phyloP scores from a whole-genome alignment of 257 asterid genomes.

The Gentiana dahurica region DNA sequence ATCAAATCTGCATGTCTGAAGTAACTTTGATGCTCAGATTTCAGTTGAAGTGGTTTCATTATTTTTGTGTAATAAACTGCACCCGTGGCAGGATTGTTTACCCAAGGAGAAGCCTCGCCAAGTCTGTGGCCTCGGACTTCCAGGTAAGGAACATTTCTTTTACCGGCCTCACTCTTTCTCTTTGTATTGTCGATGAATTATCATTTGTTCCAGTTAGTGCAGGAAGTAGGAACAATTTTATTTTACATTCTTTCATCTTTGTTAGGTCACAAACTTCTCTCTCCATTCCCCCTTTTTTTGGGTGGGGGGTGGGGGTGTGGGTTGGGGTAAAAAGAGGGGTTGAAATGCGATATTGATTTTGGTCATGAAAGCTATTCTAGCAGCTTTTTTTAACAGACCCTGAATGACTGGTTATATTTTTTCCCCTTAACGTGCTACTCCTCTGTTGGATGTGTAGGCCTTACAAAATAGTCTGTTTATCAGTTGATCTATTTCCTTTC shows the following conservation, averaged over 20 bases:
- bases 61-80: constrained; percentile 1
- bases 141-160: constrained; percentile 38
- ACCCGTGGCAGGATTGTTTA: constrained; percentile 51
- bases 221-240: not conserved
- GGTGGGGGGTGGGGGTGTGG: too few species aligned
- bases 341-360: not conserved
- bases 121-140: constrained; percentile 86
- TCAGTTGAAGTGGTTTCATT: too few species aligned
- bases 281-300: too few species aligned
- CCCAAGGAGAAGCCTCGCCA: constrained; percentile 87
- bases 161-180: not conserved
- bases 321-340: not conserved
- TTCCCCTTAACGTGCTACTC: too few species aligned
- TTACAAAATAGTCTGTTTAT: not conserved
- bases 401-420: too few species aligned
- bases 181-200: not conserved
- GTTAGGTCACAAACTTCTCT: too few species aligned
- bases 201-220: not conserved
- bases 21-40: not conserved
- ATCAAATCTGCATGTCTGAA: not conserved
- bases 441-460: not conserved
- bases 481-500: constrained; percentile 8
- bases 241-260: too few species aligned
- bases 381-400: too few species aligned
- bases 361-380: too few species aligned